phyloP scores from a whole-genome alignment of 2,329 filamentous ascomycete genomes.

The Fusarium tuaranense region DNA sequence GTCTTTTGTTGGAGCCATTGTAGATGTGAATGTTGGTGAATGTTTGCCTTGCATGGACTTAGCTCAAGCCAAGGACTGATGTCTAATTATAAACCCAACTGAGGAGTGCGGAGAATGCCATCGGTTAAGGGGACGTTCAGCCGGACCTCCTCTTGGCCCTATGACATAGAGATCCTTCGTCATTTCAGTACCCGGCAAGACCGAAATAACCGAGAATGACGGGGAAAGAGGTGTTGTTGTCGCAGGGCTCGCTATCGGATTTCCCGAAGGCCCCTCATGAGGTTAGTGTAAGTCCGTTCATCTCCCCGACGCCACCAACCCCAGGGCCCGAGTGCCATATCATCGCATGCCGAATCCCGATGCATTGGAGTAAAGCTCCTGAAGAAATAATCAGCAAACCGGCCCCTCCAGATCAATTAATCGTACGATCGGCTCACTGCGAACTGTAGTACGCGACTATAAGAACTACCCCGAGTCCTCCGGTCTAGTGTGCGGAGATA shows the following conservation, averaged over 20 bases:
- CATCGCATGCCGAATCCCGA: not conserved
- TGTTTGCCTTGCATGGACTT: not conserved
- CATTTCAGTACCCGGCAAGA: not conserved
- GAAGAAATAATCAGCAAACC: not conserved
- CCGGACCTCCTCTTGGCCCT: not conserved
- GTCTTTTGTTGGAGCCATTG: conserved; percentile 17
- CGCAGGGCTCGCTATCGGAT: not conserved
- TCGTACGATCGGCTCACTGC: not conserved
- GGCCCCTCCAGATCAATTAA: not conserved
- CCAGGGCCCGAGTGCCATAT: not conserved
- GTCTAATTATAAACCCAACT: not conserved
- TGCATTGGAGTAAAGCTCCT: not conserved
- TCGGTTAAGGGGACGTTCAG: not conserved
- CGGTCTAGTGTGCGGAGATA: not conserved
- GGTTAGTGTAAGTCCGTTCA: not conserved
- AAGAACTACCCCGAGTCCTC: not conserved
- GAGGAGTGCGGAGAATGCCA: not conserved
- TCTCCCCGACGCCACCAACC: not conserved
- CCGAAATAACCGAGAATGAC: not conserved
- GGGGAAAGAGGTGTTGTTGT: not conserved
- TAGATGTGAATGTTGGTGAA: not conserved
- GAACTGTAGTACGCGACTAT: not conserved
- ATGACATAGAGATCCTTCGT: not conserved
- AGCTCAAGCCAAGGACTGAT: not conserved
- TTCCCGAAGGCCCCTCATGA: not conserved